phyloP scores from a whole-genome alignment of 2,329 filamentous ascomycete genomes.

The Allantophomopsis cytisporea region DNA sequence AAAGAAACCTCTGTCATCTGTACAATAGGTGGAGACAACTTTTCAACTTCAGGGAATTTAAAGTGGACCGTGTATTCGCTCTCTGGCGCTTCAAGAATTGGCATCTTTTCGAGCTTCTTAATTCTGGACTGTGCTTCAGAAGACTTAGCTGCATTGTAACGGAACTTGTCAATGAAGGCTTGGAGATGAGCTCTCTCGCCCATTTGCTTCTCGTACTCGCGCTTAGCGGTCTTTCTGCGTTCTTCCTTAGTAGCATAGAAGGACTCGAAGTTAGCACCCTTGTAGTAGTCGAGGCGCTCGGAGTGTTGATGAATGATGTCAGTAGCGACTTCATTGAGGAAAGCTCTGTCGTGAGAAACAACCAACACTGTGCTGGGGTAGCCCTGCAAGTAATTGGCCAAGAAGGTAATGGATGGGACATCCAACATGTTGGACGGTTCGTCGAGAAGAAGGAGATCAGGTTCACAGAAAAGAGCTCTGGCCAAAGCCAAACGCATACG shows the following conservation, averaged over 20 bases:
- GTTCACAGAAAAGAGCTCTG: constrained; percentile 93
- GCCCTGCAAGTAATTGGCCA: constrained; percentile 84
- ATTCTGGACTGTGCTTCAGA: constrained; percentile 97
- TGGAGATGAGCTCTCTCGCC: constrained; percentile 84
- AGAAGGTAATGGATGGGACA: constrained; percentile 97
- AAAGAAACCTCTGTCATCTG: constrained; percentile 93
- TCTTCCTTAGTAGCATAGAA: constrained; percentile 98
- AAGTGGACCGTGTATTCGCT: constrained; percentile 93
- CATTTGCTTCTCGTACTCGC: constrained; percentile 99
- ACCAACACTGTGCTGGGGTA: constrained; percentile 94
- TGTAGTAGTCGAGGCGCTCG: constrained; percentile 95
- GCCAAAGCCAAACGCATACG: constrained; percentile 94
- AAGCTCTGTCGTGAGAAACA: constrained; percentile 96
- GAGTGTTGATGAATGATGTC: constrained; percentile 99
- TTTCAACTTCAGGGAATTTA: constrained; percentile 94
- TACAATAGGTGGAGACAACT: constrained; percentile 91
- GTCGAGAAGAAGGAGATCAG: constrained; percentile 88
- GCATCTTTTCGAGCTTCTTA: constrained; percentile 98
- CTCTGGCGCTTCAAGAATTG: constrained; percentile 78
- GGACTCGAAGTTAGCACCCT: constrained; percentile 89
- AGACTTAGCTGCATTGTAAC: constrained; percentile 97
- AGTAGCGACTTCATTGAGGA: constrained; percentile 97
- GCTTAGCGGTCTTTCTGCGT: constrained; percentile 87
- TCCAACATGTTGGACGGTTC: constrained; percentile 99
- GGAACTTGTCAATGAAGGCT: constrained; percentile 98